Evolutionary conservation across 1,284 basidiomycete genomes (phyloP), one percentile per base, ranked within the genome.

Genomic region (Cutaneotrichosporon cavernicola): DNA sequence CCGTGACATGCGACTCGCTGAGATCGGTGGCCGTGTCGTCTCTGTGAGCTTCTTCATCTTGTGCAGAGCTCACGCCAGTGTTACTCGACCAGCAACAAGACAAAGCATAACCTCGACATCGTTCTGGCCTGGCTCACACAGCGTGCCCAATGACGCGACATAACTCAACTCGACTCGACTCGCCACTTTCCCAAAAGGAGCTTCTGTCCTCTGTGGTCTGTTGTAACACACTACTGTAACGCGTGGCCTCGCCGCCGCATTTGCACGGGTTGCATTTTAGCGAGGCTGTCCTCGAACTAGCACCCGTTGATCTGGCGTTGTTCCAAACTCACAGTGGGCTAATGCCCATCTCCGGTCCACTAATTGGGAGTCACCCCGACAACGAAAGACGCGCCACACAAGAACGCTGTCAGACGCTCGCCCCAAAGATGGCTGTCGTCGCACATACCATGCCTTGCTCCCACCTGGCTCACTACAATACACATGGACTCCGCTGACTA

Each of bases 1-100:
- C 65, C 84, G 84, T 46, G 86, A 86, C 62, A 83, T 98, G 92
- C 92, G 70, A 6, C 71, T 95, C 40, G 87, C 90, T 72, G 91
- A 89, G 76, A 90, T 97, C 47, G 84, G 86, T n/a, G 88, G 89
- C 60, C 82, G 92, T 56, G 87, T 90, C 46, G 91, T 94, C 58
- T 94, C 92, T 22, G 92, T 94, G 76, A 77, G 91, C 82, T 50
- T 46, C 36, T 18, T 8, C 16, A 5, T 10, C 18, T 14, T 1
- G 6, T 13, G 14, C n/a, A 2, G 1, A 53, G 49, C 61, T 56
- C 63, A 60, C 71, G 32, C 49, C 51, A 71, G 69, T 72, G 73
- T 65, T 76, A 76, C 61, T 80, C 72, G 43, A 78, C 73, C 22
- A 93, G 91, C 18, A 93, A 95, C 89, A 95, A 95, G 81, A 93